Percentiles rank a stretch among this genome's conserved stretches.
Conservation (phyloP, 1,284 basidiomycete species). For the Neonothopanus nambi region DNA sequence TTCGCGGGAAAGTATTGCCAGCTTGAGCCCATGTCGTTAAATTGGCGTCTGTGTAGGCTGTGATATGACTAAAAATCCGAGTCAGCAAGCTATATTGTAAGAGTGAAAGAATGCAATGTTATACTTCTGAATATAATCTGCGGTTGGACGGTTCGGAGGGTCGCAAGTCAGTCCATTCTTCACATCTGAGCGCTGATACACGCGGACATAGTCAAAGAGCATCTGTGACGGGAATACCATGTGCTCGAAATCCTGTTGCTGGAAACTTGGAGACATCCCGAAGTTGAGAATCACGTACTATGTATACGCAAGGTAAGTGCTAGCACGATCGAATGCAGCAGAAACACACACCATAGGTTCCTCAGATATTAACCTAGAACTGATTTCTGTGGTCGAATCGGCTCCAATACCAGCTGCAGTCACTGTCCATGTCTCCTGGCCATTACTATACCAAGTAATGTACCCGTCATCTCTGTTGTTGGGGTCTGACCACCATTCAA, state of each 20-base stretch:
- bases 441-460: conserved; percentile 72
- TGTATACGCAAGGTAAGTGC: conserved; percentile 10
- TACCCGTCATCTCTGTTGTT: conserved; percentile 62
- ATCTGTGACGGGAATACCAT: conserved; percentile 69
- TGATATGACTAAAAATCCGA: conserved; percentile 51
- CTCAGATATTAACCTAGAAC: conserved; percentile 70
- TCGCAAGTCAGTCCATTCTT: conserved; percentile 61
- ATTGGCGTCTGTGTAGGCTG: conserved; percentile 71
- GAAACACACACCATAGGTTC: conserved; percentile 50
- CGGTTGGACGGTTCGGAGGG: conserved; percentile 62
- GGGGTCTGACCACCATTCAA: conserved; percentile 76
- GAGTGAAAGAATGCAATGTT: conserved; percentile 19
- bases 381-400: conserved; percentile 55
- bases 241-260: conserved; percentile 64
- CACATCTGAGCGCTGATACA: conserved; percentile 67
- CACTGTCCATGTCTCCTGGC: conserved; percentile 65
- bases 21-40: conserved; percentile 74
- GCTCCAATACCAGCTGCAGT: conserved; percentile 59
- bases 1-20: conserved; percentile 69
- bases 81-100: conserved; percentile 8
- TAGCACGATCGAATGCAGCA: conserved; percentile 3
- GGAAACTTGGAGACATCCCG: conserved; percentile 71
- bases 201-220: conserved; percentile 76
- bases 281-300: conserved; percentile 78
- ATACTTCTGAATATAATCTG: conserved; percentile 57